Conservation (phyloP, 441 rosid genomes). For the Biscutella laevigata region DNA sequence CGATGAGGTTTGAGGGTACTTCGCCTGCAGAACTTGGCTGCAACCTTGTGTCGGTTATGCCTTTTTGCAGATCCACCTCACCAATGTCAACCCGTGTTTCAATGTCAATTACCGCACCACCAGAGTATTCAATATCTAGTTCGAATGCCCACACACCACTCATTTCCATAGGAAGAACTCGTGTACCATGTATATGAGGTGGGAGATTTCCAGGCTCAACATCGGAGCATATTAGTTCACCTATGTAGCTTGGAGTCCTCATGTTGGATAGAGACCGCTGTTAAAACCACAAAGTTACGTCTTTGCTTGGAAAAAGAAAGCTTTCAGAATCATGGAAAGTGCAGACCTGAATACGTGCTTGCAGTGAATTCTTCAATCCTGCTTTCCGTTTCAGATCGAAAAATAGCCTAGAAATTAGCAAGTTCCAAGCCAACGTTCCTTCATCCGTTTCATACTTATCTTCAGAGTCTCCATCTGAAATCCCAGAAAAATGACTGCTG, state of each 20-base stretch:
- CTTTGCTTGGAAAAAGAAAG: not conserved
- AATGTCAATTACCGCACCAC: conserved; percentile 54
- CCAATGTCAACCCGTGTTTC: conserved; percentile 79
- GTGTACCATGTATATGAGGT: conserved; percentile 72
- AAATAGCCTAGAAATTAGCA: conserved; percentile 80
- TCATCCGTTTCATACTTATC: conserved; percentile 57
- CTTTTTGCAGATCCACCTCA: conserved; percentile 55
- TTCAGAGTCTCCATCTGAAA: conserved; percentile 56
- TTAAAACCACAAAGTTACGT: conserved; percentile 21
- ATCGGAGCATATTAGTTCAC: conserved; percentile 61
- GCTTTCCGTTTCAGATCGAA: conserved; percentile 60
- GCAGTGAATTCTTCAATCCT: conserved; percentile 38
- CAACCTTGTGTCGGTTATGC: conserved; percentile 35
- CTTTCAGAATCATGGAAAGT: conserved; percentile 19
- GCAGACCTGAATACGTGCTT: conserved; percentile 69
- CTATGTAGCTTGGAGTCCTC: conserved; percentile 86
- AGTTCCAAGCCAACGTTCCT: conserved; percentile 83
- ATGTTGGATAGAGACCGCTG: conserved; percentile 78
- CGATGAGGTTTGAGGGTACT: conserved; percentile 43
- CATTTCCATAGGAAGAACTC: conserved; percentile 73
- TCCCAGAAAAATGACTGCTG: conserved; percentile 33
- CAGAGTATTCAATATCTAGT: conserved; percentile 81
- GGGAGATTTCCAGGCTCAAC: conserved; percentile 68
- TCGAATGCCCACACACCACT: conserved; percentile 92
- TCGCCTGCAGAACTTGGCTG: conserved; percentile 43